Percentiles rank a stretch among this genome's conserved stretches.
Evolutionary conservation across 495 filamentous ascomycete species (phyloP).

Genomic region (Aspergillus campestris): DNA sequence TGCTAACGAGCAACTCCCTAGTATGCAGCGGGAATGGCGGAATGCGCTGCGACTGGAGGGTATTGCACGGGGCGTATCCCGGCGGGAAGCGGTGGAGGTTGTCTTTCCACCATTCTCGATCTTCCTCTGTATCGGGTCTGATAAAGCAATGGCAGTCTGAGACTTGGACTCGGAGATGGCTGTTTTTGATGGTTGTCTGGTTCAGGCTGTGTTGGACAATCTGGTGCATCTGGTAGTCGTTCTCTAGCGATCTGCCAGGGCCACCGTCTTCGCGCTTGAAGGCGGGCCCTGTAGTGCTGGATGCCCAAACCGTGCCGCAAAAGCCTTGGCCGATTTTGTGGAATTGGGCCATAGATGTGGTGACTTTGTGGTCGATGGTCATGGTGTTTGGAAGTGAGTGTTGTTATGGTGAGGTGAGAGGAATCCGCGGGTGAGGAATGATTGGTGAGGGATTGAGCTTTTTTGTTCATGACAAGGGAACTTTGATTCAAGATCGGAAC

Average conservation of each 20-base stretch:
- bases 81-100: constrained; percentile 20
- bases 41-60: constrained; percentile 32
- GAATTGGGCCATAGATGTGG: no score
- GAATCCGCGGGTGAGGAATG: no score
- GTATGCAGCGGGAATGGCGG: constrained; percentile 20
- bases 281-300: constrained; percentile 6
- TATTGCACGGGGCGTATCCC: constrained; percentile 28
- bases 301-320: constrained; percentile 26
- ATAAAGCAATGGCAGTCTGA: constrained; percentile 17
- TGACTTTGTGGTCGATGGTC: no score
- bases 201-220: constrained; percentile 8
- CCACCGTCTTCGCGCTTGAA: constrained; percentile 33
- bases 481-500: no score
- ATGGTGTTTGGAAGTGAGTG: no score
- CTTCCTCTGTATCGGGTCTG: not conserved
- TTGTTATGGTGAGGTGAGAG: no score
- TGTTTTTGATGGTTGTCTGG: not conserved
- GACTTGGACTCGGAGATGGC: constrained; percentile 7
- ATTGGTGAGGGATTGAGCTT: no score
- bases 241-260: constrained; percentile 20
- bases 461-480: no score
- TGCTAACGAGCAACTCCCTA: constrained; percentile 20
- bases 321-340: constrained; percentile 13
- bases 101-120: constrained; percentile 24
- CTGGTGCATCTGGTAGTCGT: constrained; percentile 29